Percentiles rank a stretch among this genome's conserved stretches.
Conservation (phyloP, 352 stramenopile species). For the Pythium myriotylum region DNA sequence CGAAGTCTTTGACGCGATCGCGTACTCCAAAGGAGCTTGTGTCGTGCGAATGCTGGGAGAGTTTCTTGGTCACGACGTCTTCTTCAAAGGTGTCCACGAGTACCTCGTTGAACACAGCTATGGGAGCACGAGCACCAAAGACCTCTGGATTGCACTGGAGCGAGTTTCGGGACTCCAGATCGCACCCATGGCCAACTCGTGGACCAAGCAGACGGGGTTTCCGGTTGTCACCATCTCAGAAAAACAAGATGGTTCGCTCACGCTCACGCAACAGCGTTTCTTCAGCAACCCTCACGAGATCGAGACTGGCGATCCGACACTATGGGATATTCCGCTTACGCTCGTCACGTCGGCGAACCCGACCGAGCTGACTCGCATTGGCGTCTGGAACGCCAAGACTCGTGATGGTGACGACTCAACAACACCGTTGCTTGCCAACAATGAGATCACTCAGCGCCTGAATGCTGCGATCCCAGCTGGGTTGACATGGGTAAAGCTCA, state of each 20-base stretch:
- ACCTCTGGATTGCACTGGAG: conserved; percentile 95
- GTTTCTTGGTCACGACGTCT: conserved; percentile 65
- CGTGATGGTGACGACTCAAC: too few relatives aligned
- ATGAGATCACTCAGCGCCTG: conserved; percentile 85
- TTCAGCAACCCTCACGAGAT: conserved; percentile 82
- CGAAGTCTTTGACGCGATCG: conserved; percentile 98
- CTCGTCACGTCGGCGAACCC: conserved; percentile 52
- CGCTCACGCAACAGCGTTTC: conserved; percentile 92
- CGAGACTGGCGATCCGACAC: conserved; percentile 45
- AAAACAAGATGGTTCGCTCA: conserved; percentile 53
- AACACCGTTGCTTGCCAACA: conserved; percentile 53
- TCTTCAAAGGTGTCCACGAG: conserved; percentile 83
- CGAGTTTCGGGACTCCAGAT: conserved; percentile 90
- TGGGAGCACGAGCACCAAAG: conserved; percentile 93
- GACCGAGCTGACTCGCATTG: conserved; percentile 43
- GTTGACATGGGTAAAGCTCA: conserved; percentile 94
- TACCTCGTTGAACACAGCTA: conserved; percentile 95
- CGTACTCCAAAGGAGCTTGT: conserved; percentile 92
- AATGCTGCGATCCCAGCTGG: conserved; percentile 49
- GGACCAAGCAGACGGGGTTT: conserved; percentile 95
- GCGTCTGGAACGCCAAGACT: conserved; percentile 55
- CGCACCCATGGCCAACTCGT: conserved; percentile 90
- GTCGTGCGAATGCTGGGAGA: conserved; percentile 74
- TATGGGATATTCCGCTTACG: conserved; percentile 89
- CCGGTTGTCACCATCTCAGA: conserved; percentile 89